A percentile compares a stretch with the other conserved stretches of the same genome.
Evolutionary conservation across 2,329 filamentous ascomycete genomes (phyloP).

Genomic region (Ophiostoma australiae): DNA sequence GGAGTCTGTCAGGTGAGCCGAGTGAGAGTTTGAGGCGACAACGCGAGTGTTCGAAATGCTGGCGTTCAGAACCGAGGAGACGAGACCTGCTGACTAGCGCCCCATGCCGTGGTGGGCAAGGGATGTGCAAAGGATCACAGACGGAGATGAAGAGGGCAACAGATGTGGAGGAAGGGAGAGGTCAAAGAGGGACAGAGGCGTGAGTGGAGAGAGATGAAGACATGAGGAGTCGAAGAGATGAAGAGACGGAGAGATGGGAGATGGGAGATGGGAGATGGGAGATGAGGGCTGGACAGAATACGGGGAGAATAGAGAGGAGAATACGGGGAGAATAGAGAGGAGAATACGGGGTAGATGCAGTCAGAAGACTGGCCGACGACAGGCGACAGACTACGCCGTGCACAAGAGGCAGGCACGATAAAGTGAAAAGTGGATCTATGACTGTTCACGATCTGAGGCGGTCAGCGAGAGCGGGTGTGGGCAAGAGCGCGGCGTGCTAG

Average conservation of each 20-base stretch:
- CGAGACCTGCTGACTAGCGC: neutral
- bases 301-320: too few relatives aligned
- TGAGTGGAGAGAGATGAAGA: neutral
- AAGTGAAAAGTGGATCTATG: neutral
- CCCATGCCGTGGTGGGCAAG: neutral
- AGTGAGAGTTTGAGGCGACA: neutral
- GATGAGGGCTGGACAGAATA: too few relatives aligned
- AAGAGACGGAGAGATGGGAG: too few relatives aligned
- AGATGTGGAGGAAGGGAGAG: neutral
- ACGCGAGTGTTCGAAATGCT: neutral
- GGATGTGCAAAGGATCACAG: neutral
- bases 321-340: too few relatives aligned
- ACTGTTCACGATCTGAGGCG: conserved; percentile 20
- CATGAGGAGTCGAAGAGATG: too few relatives aligned
- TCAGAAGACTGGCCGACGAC: neutral
- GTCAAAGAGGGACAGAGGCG: neutral
- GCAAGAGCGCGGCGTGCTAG: neutral
- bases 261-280: too few relatives aligned
- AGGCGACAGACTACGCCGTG: neutral
- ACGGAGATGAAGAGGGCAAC: neutral
- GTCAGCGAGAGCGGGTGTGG: conserved; percentile 20
- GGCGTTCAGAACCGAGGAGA: neutral
- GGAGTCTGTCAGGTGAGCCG: neutral
- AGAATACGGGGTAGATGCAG: neutral
- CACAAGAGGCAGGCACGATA: neutral